Evolutionary conservation across 345 rosid genomes (phyloP).

Genomic region (Bruguiera gymnorhiza): DNA sequence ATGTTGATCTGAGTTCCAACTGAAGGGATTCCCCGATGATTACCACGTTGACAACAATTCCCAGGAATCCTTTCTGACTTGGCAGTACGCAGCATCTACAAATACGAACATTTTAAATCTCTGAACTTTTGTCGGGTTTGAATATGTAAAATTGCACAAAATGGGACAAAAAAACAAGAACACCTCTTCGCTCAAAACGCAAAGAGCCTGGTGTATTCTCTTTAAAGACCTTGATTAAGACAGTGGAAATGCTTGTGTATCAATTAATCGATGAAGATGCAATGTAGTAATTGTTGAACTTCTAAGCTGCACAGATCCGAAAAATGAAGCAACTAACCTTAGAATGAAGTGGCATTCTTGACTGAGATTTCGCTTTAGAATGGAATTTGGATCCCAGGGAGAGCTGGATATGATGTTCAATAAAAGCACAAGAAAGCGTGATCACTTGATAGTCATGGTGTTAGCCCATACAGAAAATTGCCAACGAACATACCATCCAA

Average conservation of each 20-base stretch:
- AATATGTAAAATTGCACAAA: not conserved
- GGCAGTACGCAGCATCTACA: slow-evolving; percentile 17
- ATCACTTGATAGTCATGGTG: not conserved
- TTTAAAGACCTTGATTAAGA: slow-evolving; percentile 33
- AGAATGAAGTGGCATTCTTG: slow-evolving; percentile 18
- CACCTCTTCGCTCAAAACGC: slow-evolving; percentile 34
- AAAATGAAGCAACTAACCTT: slow-evolving; percentile 32
- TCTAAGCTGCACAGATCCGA: not conserved
- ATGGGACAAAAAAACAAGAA: not conserved
- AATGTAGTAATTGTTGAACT: not conserved
- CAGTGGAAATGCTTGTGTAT: slow-evolving; percentile 5
- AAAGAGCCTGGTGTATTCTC: slow-evolving; percentile 34
- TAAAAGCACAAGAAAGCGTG: slow-evolving; percentile 5
- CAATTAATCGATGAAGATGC: not conserved
- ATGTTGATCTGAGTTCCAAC: slow-evolving; percentile 10
- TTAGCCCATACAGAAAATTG: not conserved
- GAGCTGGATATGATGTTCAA: slow-evolving; percentile 35
- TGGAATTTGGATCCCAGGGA: slow-evolving; percentile 35
- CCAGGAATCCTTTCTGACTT: slow-evolving; percentile 18
- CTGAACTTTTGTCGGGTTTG: not conserved
- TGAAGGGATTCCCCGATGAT: slow-evolving; percentile 12
- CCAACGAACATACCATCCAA: not conserved
- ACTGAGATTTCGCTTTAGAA: slow-evolving; percentile 14
- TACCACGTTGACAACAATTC: slow-evolving; percentile 30
- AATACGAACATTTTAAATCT: not conserved